Evolutionary conservation across 805 yeast species (phyloP).

Genomic region (Isabelozyma heimii): DNA sequence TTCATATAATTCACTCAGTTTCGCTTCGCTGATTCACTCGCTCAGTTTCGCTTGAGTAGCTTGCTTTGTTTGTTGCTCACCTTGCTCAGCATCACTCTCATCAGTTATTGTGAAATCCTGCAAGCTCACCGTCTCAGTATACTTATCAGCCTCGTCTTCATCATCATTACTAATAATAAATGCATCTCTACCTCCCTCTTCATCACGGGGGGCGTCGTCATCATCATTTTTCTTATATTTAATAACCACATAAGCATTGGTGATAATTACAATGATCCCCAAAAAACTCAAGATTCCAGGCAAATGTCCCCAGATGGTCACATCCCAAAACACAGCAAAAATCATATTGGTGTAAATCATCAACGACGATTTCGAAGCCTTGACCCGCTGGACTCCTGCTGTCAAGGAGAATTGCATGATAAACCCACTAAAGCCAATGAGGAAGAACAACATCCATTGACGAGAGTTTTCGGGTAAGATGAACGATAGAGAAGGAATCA

Average conservation of each 20-base stretch:
- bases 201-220: conserved; percentile 1
- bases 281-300: conserved; percentile 67
- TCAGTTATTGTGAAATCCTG: conserved; percentile 27
- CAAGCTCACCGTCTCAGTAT: conserved; percentile 19
- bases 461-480: conserved; percentile 55
- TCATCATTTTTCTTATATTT: conserved; percentile 42
- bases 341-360: conserved; percentile 76
- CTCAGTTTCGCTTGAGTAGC: too few relatives aligned
- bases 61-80: neutral
- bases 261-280: conserved; percentile 68
- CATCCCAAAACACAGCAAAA: conserved; percentile 76
- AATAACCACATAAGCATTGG: conserved; percentile 62
- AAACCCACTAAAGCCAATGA: conserved; percentile 77
- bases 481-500: conserved; percentile 59
- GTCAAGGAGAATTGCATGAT: conserved; percentile 77
- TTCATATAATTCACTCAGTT: too few relatives aligned
- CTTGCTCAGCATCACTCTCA: conserved; percentile 17
- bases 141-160: conserved; percentile 1
- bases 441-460: conserved; percentile 64
- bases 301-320: conserved; percentile 64
- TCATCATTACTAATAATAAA: conserved; percentile 3
- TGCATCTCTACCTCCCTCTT: neutral
- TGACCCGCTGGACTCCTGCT: conserved; percentile 78
- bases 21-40: too few relatives aligned
- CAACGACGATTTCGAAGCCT: conserved; percentile 72